phyloP scores from a whole-genome alignment of 768 basidiomycete species.

The Tephrocybe rancida region DNA sequence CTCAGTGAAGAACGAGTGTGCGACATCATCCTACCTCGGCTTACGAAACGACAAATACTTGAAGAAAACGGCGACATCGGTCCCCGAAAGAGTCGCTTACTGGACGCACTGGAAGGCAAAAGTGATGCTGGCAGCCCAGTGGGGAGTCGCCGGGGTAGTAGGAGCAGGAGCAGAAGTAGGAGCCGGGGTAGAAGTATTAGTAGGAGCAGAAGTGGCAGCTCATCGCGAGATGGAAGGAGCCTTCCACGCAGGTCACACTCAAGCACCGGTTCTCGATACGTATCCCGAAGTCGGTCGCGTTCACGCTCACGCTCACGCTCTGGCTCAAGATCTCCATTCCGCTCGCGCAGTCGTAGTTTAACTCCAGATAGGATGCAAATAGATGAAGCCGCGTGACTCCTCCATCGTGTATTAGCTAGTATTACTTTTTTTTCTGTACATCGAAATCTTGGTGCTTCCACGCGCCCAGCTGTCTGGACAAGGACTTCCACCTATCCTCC shows the following conservation, averaged over 20 bases:
- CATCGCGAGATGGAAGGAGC: slow-evolving; percentile 22
- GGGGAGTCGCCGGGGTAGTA: slow-evolving; percentile 39
- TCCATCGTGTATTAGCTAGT: slow-evolving; percentile 6
- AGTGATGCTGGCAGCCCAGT: slow-evolving; percentile 51
- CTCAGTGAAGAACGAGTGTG: slow-evolving; percentile 91
- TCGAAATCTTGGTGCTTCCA: slow-evolving; percentile 53
- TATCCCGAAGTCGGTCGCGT: slow-evolving; percentile 66
- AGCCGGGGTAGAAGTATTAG: slow-evolving; percentile 37
- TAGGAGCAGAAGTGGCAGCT: slow-evolving; percentile 25
- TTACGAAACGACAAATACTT: slow-evolving; percentile 81
- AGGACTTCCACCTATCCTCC: slow-evolving; percentile 68
- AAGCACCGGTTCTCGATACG: slow-evolving; percentile 55
- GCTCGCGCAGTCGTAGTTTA: slow-evolving; percentile 61
- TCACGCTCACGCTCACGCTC: slow-evolving; percentile 34
- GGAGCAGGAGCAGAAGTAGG: slow-evolving; percentile 36
- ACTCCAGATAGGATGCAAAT: slow-evolving; percentile 58
- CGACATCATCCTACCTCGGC: slow-evolving; percentile 92
- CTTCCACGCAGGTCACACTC: slow-evolving; percentile 35
- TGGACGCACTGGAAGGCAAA: slow-evolving; percentile 84
- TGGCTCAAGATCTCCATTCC: slow-evolving; percentile 45
- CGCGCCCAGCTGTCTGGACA: slow-evolving; percentile 61
- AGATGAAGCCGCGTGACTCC: slow-evolving; percentile 22
- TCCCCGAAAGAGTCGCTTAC: slow-evolving; percentile 81
- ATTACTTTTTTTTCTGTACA: slow-evolving; percentile 41
- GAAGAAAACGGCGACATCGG: slow-evolving; percentile 93